Percentiles rank a stretch among this genome's conserved stretches.
These are phyloP conservation scores for Sedum album DNA, from an alignment of 164 flowering plant species.

Conservation along the genomic window DNA sequence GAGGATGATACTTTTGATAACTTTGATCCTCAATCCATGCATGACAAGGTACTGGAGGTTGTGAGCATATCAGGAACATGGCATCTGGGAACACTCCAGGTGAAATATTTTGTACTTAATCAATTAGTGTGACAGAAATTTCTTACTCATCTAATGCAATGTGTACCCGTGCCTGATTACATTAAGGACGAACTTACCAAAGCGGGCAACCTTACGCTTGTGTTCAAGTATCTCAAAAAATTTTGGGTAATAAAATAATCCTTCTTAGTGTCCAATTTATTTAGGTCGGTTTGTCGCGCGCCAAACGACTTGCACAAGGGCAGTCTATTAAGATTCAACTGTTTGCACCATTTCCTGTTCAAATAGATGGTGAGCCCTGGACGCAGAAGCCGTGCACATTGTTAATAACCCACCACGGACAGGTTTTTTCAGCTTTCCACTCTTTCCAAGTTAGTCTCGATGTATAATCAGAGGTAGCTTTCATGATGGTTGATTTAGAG, in stretches of 20 bases:
- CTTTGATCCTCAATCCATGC: conserved; percentile 97
- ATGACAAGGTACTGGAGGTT: conserved; percentile 92
- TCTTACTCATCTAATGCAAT: too few relatives aligned
- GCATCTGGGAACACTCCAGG: conserved; percentile 99
- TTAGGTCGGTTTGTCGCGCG: conserved; percentile 95
- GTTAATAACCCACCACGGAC: conserved; percentile 83
- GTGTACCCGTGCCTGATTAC: too few relatives aligned
- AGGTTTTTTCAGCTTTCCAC: conserved; percentile 45
- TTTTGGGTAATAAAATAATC: background rate
- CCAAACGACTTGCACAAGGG: conserved; percentile 93
- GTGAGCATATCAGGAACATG: conserved; percentile 97
- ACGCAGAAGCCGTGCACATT: conserved; percentile 73
- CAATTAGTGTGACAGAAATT: background rate
- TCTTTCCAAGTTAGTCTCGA: background rate
- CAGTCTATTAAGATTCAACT: conserved; percentile 81
- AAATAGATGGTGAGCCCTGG: conserved; percentile 99
- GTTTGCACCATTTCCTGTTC: conserved; percentile 71
- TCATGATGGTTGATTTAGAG: background rate
- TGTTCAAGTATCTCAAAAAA: background rate
- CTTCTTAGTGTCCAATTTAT: background rate
- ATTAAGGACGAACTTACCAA: background rate
- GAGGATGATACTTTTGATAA: conserved; percentile 84
- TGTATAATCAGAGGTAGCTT: background rate
- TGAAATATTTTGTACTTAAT: conserved; percentile 10
- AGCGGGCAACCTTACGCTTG: background rate